Base-by-base conservation (phyloP, 257 asterid genomes). In the Parsonsia alboflavescens region DNA sequence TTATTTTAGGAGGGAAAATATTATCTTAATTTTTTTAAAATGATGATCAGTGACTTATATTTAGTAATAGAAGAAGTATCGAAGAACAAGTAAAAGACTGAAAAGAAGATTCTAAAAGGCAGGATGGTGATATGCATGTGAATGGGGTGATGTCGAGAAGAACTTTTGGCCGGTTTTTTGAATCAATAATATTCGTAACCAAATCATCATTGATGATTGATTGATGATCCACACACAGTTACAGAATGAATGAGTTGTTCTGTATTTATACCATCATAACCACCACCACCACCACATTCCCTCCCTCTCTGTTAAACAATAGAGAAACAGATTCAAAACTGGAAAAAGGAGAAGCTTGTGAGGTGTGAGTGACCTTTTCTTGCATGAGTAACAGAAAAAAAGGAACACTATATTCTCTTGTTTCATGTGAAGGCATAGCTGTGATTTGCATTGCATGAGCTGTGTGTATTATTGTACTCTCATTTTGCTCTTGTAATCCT, bases 391-490 rank as follows among this genome's bases (percentile, higher is more conserved):
- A 68, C 7, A 1, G 13, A 36, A 41, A 36, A n/a, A 49, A 53
- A 21, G 41, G 22, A 63, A 63, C 59, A 53, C 41, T 72, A 44
- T 41, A 21, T 72, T 5, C 46, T 7, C 5, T 5, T 72, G 54
- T 24, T 77, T 72, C 80, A 63, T 71, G 76, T 63, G 77, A 71
- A 13, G 77, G 77, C 68, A 42, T 64, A 64, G 77, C 63, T 65
- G 81, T 64, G 42, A 53, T 28, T 69, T 65, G 58, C 58, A 39
- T 41, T 12, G 52, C 28, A 26, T 64, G 70, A 72, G 54, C 75
- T 54, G 66, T 54, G 10, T 36, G 24, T 17, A 52, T 19, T 2
- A 33, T 16, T 17, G 17, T 33, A 30, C 28, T 65, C 22, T 39
- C 28, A n/a, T 70, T 33, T 33, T 48, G 9, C 17, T 26, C 48